Evolutionary conservation across 306 rosid species (phyloP), one percentile per base, ranked within the genome.

Genomic region (Corylus heterophylla): DNA sequence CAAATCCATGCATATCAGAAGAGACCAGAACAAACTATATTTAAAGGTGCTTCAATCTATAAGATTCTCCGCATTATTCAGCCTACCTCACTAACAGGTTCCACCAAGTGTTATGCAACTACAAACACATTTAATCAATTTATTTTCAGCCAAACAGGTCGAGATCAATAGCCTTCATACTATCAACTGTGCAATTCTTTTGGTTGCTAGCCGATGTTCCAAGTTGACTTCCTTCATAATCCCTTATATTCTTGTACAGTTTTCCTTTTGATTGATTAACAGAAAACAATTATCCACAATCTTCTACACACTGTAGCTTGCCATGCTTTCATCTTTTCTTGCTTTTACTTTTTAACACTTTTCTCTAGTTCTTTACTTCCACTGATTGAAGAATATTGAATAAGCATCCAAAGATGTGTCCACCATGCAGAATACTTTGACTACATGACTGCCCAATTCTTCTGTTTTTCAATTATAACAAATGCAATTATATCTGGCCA

Each of bases 401-500:
- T 31, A 63, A 27, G 37, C 69, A 31, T 3, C 42, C 12, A 63
- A 63, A 14, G 42, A 63, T 31, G 42, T 31, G 42, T 16, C 45
- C n/a, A 29, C 45, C 69, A 63, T 29, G 44, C 69, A 63, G 69
- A 17, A 14, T 63, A 25, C 66, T 59, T n/a, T 59, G 27, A 59
- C 29, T 59, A 12, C 37, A 25, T 12, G 7, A 59, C 31, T 59
- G 37, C 66, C 8, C 66, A 25, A 25, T 12, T 59, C 29, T 59
- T 59, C 16, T 11, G 4, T 59, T 20, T 58, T 29, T 31, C 14
- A 13, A 63, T 63, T 16, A 29, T 12, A 5, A 35, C 45, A 63
- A 63, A 63, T 29, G 69, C 69, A 49, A 63, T 31, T 63, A 29
- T 18, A 63, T 63, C 13, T 63, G 69, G 69, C 69, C 20, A 63